Conservation (phyloP, 306 rosid genomes). For the Luffa acutangula region DNA sequence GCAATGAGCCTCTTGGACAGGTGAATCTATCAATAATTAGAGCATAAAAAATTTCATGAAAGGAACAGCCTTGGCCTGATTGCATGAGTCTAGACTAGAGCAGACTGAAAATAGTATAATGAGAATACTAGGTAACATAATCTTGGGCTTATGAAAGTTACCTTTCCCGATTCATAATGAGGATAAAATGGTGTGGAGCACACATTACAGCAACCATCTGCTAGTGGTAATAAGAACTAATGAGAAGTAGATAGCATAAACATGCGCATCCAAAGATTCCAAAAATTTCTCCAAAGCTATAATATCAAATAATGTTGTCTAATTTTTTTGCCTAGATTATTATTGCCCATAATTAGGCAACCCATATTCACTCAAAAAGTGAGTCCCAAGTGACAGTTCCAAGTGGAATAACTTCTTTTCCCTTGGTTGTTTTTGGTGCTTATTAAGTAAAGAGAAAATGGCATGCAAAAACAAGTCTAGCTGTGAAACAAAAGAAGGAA, state of each 20-base stretch:
- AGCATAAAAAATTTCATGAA: background rate
- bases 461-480: constrained; percentile 29
- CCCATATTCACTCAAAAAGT: constrained; percentile 21
- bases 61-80: background rate
- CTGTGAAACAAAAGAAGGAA: constrained; percentile 20
- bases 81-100: constrained; percentile 12
- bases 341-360: constrained; percentile 42
- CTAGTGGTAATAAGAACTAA: constrained; percentile 18
- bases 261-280: constrained; percentile 40
- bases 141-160: constrained; percentile 3
- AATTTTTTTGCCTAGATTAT: constrained; percentile 34
- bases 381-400: constrained; percentile 11
- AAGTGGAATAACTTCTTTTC: constrained; percentile 8
- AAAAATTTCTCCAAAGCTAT: constrained; percentile 43
- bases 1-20: background rate
- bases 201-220: constrained; percentile 13
- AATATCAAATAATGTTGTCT: constrained; percentile 59
- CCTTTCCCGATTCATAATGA: constrained; percentile 1
- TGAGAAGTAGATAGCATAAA: constrained; percentile 30
- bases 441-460: constrained; percentile 4
- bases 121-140: background rate
- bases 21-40: constrained; percentile 3
- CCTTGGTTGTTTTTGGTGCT: background rate
- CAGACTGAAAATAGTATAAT: background rate
- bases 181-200: constrained; percentile 14